Conservation (phyloP, 2,329 filamentous ascomycete species). For the Ceratocystis albifundus region DNA sequence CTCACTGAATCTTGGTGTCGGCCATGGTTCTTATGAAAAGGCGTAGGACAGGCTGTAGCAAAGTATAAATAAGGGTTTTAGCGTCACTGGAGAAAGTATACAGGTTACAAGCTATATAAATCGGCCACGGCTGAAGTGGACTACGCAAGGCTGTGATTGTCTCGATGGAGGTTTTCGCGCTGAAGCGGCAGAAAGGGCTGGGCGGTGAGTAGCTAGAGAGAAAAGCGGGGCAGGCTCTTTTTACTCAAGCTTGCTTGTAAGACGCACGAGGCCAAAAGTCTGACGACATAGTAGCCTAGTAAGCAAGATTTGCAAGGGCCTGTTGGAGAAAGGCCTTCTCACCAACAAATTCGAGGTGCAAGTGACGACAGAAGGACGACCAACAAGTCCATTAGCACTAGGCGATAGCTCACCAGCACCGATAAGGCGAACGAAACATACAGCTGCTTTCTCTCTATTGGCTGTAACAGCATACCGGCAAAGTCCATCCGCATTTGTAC, state of each 20-base stretch:
- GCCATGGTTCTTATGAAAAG: slow-evolving; percentile 38
- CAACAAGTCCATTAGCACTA: neutral
- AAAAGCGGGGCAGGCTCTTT: neutral
- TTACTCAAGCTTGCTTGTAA: neutral
- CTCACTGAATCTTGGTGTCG: slow-evolving; percentile 60
- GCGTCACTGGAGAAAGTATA: neutral
- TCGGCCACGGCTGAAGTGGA: slow-evolving; percentile 16
- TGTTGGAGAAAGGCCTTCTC: slow-evolving; percentile 9
- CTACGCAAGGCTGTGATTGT: slow-evolving; percentile 22
- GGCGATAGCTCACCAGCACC: neutral
- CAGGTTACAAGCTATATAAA: neutral
- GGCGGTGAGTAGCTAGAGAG: slow-evolving; percentile 16
- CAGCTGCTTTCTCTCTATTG: neutral
- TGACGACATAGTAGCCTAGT: neutral
- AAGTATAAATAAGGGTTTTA: neutral
- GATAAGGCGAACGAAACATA: neutral
- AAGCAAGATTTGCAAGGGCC: slow-evolving; percentile 11
- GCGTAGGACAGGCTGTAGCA: slow-evolving; percentile 20
- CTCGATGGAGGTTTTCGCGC: slow-evolving; percentile 21
- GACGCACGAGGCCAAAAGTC: neutral
- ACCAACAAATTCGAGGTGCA: neutral
- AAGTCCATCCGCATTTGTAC: neutral
- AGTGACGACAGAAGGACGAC: neutral
- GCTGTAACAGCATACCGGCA: neutral
- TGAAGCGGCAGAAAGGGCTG: slow-evolving; percentile 15